Evolutionary conservation across 1,139 yeast species (phyloP), one percentile per base, ranked within the genome.

Genomic region (Protomyces gravidus): DNA sequence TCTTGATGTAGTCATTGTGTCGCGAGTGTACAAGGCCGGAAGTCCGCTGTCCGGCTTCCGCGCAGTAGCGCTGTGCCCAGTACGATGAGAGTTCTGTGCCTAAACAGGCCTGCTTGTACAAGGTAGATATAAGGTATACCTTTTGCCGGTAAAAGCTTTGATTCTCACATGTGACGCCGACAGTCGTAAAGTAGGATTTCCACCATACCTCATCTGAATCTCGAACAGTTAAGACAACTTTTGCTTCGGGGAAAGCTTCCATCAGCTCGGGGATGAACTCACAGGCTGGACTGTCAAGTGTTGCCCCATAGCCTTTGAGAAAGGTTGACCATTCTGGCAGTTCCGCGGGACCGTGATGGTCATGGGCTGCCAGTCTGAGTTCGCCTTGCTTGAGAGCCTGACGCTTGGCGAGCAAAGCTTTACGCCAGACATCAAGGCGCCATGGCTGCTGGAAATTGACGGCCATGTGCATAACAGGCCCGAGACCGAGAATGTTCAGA

Each of bases 201-300:
- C 32, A 25, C 48, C 48, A 45, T 27, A n/a, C 48, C 6, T 45
- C 32, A 45, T 36, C 42, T 9, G 48, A 27, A 19, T 45, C 48
- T n/a, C 48, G 48, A 17, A 27, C 32, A 15, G 28, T 25, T 19
- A 45, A 23, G 48, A 45, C 17, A 4, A 45, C 48, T 45, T 45
- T 45, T n/a, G 48, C 48, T 7, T 45, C 32, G 17, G 48, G 48
- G 26, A 45, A 45, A 4, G 48, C 48, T n/a, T 25, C 17, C 32
- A 45, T 11, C 9, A 45, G 23, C 7, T 45, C 32, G 5, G 17
- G 23, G 15, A 45, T 19, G 17, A 27, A 25, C 6, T 45, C 48
- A 19, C 48, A 45, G 3, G 32, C 48, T 11, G 48, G 48, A 7
- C 32, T 25, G 26, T 45, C 48, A 13, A 25, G 21, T 5, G 32